These are phyloP conservation scores for Macrophomina pseudophaseolina DNA, from an alignment of 2,329 filamentous ascomycete genomes.

Conservation along the genomic window DNA sequence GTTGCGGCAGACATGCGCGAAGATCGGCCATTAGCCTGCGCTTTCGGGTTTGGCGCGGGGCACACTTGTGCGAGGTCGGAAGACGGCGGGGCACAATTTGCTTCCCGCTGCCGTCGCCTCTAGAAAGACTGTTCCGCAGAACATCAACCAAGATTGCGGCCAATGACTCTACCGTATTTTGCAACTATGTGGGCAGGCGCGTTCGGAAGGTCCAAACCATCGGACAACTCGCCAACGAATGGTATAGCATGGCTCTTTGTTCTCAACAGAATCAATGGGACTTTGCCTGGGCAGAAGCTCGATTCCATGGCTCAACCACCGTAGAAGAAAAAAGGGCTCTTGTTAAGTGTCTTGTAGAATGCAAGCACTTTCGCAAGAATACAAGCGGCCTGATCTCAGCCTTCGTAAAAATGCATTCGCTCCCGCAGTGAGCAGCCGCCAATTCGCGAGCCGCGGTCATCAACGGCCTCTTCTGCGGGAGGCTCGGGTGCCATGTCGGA, in stretches of 20 bases:
- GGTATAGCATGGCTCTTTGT: neutral
- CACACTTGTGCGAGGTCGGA: conserved; percentile 20
- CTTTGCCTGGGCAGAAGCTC: no score
- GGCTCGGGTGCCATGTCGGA: conserved; percentile 18
- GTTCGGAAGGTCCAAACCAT: neutral
- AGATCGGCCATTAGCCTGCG: conserved; percentile 16
- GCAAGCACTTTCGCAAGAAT: neutral
- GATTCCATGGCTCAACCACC: neutral
- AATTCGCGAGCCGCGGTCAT: neutral
- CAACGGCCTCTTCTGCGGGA: conserved; percentile 9
- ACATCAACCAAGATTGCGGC: neutral
- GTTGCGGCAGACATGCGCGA: conserved; percentile 14
- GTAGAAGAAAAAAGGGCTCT: neutral
- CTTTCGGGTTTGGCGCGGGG: conserved; percentile 22
- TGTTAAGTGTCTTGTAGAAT: neutral
- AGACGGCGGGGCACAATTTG: conserved; percentile 13
- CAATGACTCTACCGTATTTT: neutral
- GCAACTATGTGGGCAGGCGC: neutral
- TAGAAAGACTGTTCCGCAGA: neutral
- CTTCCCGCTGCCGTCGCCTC: neutral
- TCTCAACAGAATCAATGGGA: neutral
- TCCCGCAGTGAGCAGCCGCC: neutral
- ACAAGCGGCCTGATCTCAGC: neutral
- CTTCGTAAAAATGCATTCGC: neutral
- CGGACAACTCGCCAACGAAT: no score